These are phyloP conservation scores for Besnoitia besnoiti DNA, from an alignment of 169 alveolate species.

Conservation along the genomic window DNA sequence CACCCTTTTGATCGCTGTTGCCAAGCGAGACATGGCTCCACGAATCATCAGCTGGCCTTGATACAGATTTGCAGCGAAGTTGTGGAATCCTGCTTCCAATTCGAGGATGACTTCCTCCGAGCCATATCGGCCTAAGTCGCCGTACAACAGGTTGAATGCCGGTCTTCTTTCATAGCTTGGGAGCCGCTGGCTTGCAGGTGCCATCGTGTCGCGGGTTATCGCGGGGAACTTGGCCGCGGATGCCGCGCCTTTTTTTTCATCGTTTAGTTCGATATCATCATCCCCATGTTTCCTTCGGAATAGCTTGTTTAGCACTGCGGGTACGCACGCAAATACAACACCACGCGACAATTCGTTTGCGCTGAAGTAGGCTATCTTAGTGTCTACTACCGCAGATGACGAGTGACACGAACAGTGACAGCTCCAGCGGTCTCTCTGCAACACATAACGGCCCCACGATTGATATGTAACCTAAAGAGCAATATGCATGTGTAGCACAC, in stretches of 20 bases:
- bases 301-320: not conserved
- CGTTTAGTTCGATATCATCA: not conserved
- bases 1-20: conserved; percentile 9
- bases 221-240: not conserved
- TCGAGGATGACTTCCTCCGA: not conserved
- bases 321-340: too few species aligned
- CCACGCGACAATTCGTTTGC: too few species aligned
- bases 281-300: not conserved
- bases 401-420: too few species aligned
- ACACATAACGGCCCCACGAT: too few species aligned
- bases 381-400: too few species aligned
- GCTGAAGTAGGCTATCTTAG: too few species aligned
- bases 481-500: too few species aligned
- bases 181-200: not conserved
- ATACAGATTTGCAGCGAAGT: conserved; percentile 2
- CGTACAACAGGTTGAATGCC: not conserved
- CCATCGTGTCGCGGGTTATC: not conserved
- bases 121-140: conserved; percentile 12
- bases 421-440: too few species aligned
- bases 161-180: not conserved
- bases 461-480: too few species aligned
- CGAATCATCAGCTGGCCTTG: conserved; percentile 38
- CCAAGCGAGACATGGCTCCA: conserved; percentile 1
- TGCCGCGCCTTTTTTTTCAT: not conserved
- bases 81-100: conserved; percentile 42